Base-by-base conservation (phyloP, 805 yeast genomes). In the Sugiyamaella marilandica region DNA sequence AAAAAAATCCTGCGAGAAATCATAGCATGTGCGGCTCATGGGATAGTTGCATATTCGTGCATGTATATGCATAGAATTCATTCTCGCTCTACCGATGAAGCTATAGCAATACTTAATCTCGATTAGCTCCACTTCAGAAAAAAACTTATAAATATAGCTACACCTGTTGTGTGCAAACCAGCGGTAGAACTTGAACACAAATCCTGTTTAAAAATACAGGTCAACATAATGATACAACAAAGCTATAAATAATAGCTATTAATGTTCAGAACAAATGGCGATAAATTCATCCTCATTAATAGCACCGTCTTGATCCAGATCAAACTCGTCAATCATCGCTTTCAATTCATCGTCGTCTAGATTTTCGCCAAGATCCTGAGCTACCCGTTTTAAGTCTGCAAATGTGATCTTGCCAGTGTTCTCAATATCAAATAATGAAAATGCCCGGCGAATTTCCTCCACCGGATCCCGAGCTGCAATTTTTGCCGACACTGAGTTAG, bases 251-350 rank as follows among this genome's bases (percentile, higher is more conserved):
- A 13, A 34, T 14, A 14, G 16, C 14, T 34, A 34, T 43, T 55
- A 68, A 49, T 63, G 64, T 39, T 89, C 96, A 16, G 88, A 82
- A 67, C 96, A 89, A 41, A 90, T 88, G 54, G 86, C 86, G 55
- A 89, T 87, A 65, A 91, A 90, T 70, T 91, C 97, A 57, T 87
- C 88, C 64, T 87, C 95, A 64, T 85, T 85, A 59, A 90, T 91
- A 59, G 87, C 96, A 48, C 98, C 98, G 68, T 94, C 98, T 52
- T 88, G 95, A 66, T 94, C 97, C 49, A 91, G 72, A 70, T 94
- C 99, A 65, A 94, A 94, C 68, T 92, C 98, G 56, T 91, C 96
- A 59, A 94, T 94, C 99, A 94, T 94, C 3, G 97, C 97, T 59
- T 87, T 78, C 49, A 94, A 74, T 65, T 94, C 99, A 54, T 89